Conservation (phyloP, 768 basidiomycete genomes). For the Russula griseocarnosa region DNA sequence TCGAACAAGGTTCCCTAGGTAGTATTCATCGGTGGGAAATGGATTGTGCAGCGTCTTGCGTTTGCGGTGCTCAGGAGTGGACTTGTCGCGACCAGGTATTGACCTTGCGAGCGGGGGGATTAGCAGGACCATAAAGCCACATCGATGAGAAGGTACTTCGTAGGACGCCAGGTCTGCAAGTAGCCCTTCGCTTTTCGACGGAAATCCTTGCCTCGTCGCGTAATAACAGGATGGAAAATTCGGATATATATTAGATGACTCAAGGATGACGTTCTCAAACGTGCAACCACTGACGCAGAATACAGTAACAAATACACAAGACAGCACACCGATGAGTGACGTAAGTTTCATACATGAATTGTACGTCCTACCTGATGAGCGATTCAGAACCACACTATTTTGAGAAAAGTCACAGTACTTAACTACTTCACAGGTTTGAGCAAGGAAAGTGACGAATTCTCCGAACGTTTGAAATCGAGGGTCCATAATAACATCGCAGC, state of each 20-base stretch:
- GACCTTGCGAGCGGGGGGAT: slow-evolving; percentile 31
- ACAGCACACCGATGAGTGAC: slow-evolving; percentile 33
- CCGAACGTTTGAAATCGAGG: slow-evolving; percentile 27
- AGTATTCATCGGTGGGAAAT: slow-evolving; percentile 37
- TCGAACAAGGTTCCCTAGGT: slow-evolving; percentile 35
- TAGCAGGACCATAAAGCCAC: slow-evolving; percentile 34
- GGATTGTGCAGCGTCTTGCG: slow-evolving; percentile 28
- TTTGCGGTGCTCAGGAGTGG: slow-evolving; percentile 35
- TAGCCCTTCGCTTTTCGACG: slow-evolving; percentile 29
- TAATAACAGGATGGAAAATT: slow-evolving; percentile 33
- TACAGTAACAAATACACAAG: too few species aligned
- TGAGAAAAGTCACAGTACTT: slow-evolving; percentile 1
- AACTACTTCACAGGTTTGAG: slow-evolving; percentile 15
- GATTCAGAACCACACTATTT: too few species aligned
- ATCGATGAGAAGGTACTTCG: slow-evolving; percentile 38
- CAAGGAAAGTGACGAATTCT: slow-evolving; percentile 30
- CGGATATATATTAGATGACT: slow-evolving; percentile 32
- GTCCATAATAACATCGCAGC: too few species aligned
- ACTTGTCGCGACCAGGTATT: slow-evolving; percentile 41
- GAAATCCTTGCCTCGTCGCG: slow-evolving; percentile 19
- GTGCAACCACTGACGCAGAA: slow-evolving; percentile 3
- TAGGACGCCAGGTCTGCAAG: slow-evolving; percentile 34
- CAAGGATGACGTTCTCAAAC: slow-evolving; percentile 30
- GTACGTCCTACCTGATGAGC: not conserved
- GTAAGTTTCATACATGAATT: slow-evolving; percentile 20